Evolutionary conservation across 176 grass and related monocot species (phyloP).

Genomic region (Metroxylon sagu): DNA sequence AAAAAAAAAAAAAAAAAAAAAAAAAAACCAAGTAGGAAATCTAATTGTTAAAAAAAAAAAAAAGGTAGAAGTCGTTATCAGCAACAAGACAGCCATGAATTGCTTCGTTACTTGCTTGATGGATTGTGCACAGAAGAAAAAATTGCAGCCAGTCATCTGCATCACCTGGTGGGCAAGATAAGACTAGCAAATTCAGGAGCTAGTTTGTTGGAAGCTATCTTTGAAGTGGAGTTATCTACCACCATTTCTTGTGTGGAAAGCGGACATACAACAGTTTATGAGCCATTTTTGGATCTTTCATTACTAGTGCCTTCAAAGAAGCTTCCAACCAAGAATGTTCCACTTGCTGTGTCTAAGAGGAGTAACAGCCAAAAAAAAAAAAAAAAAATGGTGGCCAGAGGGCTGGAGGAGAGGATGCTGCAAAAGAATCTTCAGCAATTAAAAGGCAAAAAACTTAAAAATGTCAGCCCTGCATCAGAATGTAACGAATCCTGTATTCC

Average conservation of each 20-base stretch:
- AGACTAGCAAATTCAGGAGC: conserved; percentile 8
- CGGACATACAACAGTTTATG: conserved; percentile 56
- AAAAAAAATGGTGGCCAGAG: conserved; percentile 39
- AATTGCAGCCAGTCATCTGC: conserved; percentile 35
- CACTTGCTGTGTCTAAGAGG: no score
- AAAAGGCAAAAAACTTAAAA: conserved; percentile 26
- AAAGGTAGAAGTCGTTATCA: conserved; percentile 28
- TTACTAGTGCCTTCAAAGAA: conserved; percentile 67
- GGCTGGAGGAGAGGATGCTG: conserved; percentile 24
- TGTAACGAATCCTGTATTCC: conserved; percentile 32
- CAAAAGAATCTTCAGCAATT: conserved; percentile 29
- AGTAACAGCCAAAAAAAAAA: conserved; percentile 21
- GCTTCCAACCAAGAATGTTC: no score
- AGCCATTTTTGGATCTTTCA: conserved; percentile 85
- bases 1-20: no score
- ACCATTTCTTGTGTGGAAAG: conserved; percentile 70
- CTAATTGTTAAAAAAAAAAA: no score
- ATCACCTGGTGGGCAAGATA: neutral
- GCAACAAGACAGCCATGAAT: conserved; percentile 95
- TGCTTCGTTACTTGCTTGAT: conserved; percentile 91
- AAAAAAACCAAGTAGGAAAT: no score
- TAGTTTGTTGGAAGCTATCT: conserved; percentile 59
- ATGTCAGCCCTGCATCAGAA: conserved; percentile 23
- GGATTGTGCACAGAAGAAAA: conserved; percentile 62
- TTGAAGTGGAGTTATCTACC: conserved; percentile 72